Percentiles rank a stretch among this genome's conserved stretches.
phyloP scores from a whole-genome alignment of 2,329 filamentous ascomycete genomes.

The Taxawa tesnikishii region DNA sequence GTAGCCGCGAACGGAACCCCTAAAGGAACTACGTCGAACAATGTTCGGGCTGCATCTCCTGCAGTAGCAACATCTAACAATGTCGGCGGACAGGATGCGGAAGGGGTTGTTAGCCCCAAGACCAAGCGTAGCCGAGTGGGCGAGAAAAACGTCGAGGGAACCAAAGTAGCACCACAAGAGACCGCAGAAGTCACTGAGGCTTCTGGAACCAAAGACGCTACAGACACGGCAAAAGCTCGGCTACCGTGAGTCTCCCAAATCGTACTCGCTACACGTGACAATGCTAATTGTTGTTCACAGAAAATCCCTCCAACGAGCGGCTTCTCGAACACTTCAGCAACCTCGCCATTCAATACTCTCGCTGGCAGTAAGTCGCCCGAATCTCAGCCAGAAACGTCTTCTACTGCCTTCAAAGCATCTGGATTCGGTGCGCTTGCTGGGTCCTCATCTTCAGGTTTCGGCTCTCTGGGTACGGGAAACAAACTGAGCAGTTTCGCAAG shows the following conservation, averaged over 20 bases:
- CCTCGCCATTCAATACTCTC: conserved; percentile 36
- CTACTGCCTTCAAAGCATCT: conserved; percentile 39
- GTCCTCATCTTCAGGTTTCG: conserved; percentile 24
- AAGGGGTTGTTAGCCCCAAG: conserved; percentile 30
- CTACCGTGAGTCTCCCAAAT: too few species aligned
- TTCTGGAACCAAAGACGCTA: conserved; percentile 11
- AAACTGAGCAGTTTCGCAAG: conserved; percentile 17
- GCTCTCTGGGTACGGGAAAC: conserved; percentile 17
- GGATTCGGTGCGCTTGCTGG: conserved; percentile 31
- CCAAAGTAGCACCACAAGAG: conserved; percentile 9
- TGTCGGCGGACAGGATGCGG: conserved; percentile 8
- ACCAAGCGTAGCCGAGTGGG: conserved; percentile 33
- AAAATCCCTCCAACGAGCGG: conserved; percentile 25
- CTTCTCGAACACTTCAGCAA: conserved; percentile 32
- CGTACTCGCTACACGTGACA: too few species aligned
- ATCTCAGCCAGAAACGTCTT: conserved; percentile 25
- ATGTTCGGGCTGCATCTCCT: conserved; percentile 14
- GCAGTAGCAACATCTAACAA: conserved; percentile 2
- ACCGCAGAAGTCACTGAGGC: conserved; percentile 4
- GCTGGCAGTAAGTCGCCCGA: conserved; percentile 21
- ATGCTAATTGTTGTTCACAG: too few species aligned
- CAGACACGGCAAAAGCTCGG: too few species aligned
- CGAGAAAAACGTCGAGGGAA: conserved; percentile 7
- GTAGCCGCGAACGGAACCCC: too few species aligned
- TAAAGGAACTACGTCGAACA: too few species aligned